These are phyloP conservation scores for Lepidopterella palustris DNA, from an alignment of 495 filamentous ascomycete genomes.

Conservation along the genomic window DNA sequence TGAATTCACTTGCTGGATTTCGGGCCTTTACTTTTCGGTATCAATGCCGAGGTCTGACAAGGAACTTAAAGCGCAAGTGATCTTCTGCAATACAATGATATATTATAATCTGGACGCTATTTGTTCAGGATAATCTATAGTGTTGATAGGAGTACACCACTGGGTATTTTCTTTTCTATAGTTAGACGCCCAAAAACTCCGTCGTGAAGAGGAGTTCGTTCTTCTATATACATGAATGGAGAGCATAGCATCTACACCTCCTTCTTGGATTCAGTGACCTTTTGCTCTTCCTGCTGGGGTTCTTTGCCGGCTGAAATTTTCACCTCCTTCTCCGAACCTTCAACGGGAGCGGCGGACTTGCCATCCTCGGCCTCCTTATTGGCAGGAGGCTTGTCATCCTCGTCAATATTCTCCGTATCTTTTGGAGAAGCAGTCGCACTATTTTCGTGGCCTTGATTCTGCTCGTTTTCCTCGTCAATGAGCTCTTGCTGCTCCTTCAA, in stretches of 20 bases:
- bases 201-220: not conserved
- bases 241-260: constrained; percentile 6
- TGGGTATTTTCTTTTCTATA: too few relatives aligned
- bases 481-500: constrained; percentile 98
- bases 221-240: not conserved
- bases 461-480: constrained; percentile 93
- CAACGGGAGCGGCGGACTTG: constrained; percentile 31
- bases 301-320: constrained; percentile 14
- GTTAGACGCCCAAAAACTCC: too few relatives aligned
- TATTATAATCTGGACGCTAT: too few relatives aligned
- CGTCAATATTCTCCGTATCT: constrained; percentile 77
- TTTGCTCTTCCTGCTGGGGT: not conserved
- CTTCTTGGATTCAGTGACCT: not conserved
- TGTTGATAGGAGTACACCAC: too few relatives aligned
- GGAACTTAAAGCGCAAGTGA: too few relatives aligned
- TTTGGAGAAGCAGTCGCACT: constrained; percentile 50
- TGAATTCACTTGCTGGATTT: too few relatives aligned
- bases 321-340: not conserved
- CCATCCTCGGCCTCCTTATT: constrained; percentile 33
- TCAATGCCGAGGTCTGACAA: too few relatives aligned
- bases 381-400: constrained; percentile 54
- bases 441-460: constrained; percentile 65
- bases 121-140: too few relatives aligned
- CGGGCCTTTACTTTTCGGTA: too few relatives aligned
- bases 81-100: too few relatives aligned